These are phyloP conservation scores for Pythium plurisporium DNA, from an alignment of 352 stramenopile genomes.

Conservation along the genomic window DNA sequence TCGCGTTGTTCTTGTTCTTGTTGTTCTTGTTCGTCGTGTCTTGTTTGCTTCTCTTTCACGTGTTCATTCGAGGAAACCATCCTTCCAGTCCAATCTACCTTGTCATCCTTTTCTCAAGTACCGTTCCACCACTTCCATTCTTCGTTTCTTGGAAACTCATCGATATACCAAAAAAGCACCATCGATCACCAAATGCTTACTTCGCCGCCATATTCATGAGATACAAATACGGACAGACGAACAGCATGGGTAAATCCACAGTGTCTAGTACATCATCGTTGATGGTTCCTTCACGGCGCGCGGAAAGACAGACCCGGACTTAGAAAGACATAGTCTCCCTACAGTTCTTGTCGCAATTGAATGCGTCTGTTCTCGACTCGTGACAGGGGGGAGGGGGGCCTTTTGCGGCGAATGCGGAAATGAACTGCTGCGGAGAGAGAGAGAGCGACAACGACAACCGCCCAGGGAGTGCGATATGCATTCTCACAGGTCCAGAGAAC, in stretches of 20 bases:
- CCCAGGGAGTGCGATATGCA: slow-evolving; percentile 1
- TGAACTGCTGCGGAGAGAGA: slow-evolving; percentile 16
- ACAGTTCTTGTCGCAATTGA: slow-evolving; percentile 67
- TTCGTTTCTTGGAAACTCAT: slow-evolving; percentile 8
- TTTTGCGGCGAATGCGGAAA: slow-evolving; percentile 69
- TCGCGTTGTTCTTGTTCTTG: slow-evolving; percentile 25
- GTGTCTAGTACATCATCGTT: slow-evolving; percentile 65
- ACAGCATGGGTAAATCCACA: slow-evolving; percentile 37
- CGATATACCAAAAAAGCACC: not conserved
- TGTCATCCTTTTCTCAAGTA: slow-evolving; percentile 74
- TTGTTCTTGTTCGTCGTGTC: slow-evolving; percentile 43
- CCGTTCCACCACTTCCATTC: slow-evolving; percentile 31
- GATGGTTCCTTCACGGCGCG: slow-evolving; percentile 41
- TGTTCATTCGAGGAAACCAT: slow-evolving; percentile 79
- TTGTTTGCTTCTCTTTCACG: slow-evolving; percentile 56
- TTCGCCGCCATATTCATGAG: slow-evolving; percentile 19
- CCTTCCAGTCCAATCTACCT: slow-evolving; percentile 66
- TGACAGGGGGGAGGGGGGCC: slow-evolving; percentile 47
- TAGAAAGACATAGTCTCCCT: slow-evolving; percentile 89
- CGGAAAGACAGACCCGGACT: slow-evolving; percentile 70
- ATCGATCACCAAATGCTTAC: not conserved
- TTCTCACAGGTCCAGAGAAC: slow-evolving; percentile 10
- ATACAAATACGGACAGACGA: slow-evolving; percentile 51
- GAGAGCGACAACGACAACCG: not conserved
- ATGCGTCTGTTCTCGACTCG: slow-evolving; percentile 49